A percentile compares a stretch with the other conserved stretches of the same genome.
These are phyloP conservation scores for Fusarium phyllophilum DNA, from an alignment of 2,329 filamentous ascomycete species.

Conservation along the genomic window DNA sequence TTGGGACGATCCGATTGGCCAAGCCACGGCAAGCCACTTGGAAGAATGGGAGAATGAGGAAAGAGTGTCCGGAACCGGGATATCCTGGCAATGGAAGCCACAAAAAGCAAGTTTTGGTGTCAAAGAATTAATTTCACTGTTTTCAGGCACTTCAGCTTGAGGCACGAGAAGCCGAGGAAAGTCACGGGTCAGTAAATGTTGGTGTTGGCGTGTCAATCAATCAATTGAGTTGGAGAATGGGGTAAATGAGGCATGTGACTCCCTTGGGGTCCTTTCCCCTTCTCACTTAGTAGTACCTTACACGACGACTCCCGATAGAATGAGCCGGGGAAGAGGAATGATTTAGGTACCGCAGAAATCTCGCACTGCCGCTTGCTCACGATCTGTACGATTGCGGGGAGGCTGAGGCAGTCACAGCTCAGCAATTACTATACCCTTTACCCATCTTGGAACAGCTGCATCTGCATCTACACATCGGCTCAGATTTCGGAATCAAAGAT, in stretches of 20 bases:
- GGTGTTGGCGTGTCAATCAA: constrained; percentile 5
- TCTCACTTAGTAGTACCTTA: not conserved
- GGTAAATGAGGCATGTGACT: constrained; percentile 33
- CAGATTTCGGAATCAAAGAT: constrained; percentile 2
- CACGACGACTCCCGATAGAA: not conserved
- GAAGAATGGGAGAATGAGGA: constrained; percentile 9
- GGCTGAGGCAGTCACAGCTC: constrained; percentile 1
- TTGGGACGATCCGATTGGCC: constrained; percentile 37
- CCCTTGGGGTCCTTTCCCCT: constrained; percentile 3
- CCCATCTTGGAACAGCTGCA: not conserved
- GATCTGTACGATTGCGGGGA: constrained; percentile 4
- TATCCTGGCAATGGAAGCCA: not conserved
- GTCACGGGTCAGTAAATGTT: not conserved
- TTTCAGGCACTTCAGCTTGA: not conserved
- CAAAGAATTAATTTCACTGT: not conserved
- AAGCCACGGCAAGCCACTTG: not conserved
- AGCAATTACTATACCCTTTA: not conserved
- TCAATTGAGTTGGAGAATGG: not conserved
- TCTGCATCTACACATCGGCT: constrained; percentile 18
- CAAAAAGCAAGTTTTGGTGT: not conserved
- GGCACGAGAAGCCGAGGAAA: not conserved
- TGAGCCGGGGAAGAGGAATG: not conserved
- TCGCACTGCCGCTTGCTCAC: not conserved
- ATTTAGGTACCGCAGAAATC: not conserved
- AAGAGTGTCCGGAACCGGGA: not conserved